These are phyloP conservation scores for Paecilomyces fulvus DNA, from an alignment of 2,329 filamentous ascomycete species.

Conservation along the genomic window DNA sequence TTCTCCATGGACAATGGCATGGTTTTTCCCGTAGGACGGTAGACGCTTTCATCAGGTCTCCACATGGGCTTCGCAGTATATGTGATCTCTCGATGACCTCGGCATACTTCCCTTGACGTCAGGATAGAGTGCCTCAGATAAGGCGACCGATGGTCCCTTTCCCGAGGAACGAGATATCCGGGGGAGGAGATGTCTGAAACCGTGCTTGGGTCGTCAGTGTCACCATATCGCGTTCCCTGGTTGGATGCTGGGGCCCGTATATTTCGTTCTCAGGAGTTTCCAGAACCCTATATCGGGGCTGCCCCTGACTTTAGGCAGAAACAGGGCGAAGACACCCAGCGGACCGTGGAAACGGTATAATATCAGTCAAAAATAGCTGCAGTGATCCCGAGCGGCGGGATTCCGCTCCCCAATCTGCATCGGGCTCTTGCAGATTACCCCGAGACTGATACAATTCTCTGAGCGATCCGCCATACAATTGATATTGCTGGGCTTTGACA, in stretches of 20 bases:
- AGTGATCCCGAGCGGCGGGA: background rate
- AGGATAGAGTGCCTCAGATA: background rate
- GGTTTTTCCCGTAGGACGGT: background rate
- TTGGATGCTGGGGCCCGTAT: background rate
- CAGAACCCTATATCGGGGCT: background rate
- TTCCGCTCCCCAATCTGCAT: background rate
- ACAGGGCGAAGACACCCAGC: background rate
- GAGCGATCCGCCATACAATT: background rate
- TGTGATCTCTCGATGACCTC: background rate
- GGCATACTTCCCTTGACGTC: background rate
- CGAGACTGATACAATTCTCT: background rate
- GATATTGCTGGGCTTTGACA: background rate
- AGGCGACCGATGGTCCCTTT: background rate
- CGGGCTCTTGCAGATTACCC: background rate
- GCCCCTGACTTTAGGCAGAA: background rate
- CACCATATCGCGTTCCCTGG: background rate
- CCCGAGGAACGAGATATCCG: background rate
- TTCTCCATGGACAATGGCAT: background rate
- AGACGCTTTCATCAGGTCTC: background rate
- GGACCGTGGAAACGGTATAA: background rate
- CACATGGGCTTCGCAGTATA: background rate
- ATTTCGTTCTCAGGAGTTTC: background rate
- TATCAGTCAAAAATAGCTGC: background rate
- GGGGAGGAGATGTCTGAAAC: background rate
- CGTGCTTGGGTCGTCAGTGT: background rate